Percentiles rank a stretch among this genome's conserved stretches.
Evolutionary conservation across 2,329 filamentous ascomycete genomes (phyloP).

Genomic region (Pseudopithomyces maydicus): DNA sequence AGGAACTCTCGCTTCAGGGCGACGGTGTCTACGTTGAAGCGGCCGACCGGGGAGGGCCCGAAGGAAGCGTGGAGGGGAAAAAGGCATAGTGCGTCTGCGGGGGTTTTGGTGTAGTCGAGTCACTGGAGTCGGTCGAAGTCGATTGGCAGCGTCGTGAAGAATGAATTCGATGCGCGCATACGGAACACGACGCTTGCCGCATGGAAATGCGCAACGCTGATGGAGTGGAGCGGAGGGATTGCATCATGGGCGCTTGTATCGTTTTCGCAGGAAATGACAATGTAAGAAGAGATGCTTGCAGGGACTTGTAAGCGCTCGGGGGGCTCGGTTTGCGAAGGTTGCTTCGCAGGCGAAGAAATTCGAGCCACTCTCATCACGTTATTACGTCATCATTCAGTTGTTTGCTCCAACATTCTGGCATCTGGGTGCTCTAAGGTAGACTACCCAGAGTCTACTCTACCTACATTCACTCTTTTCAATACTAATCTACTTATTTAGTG

Average conservation of each 20-base stretch:
- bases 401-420: no score
- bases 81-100: slow-evolving; percentile 77
- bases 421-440: no score
- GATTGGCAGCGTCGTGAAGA: slow-evolving; percentile 28
- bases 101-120: slow-evolving; percentile 13
- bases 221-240: slow-evolving; percentile 24
- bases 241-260: slow-evolving; percentile 16
- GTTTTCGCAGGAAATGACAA: not conserved
- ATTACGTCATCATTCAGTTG: slow-evolving; percentile 55
- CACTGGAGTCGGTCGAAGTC: slow-evolving; percentile 18
- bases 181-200: slow-evolving; percentile 29
- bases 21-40: slow-evolving; percentile 74
- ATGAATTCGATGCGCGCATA: slow-evolving; percentile 25
- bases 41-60: slow-evolving; percentile 78
- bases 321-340: not conserved
- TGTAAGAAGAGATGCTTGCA: not conserved
- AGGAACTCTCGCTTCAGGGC: slow-evolving; percentile 85
- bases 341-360: not conserved
- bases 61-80: slow-evolving; percentile 79
- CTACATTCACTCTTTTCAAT: no score
- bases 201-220: slow-evolving; percentile 31
- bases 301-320: not conserved
- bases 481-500: no score
- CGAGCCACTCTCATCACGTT: slow-evolving; percentile 76
- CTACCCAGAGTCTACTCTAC: no score